A percentile compares a stretch with the other conserved stretches of the same genome.
phyloP scores from a whole-genome alignment of 257 asterid genomes.

The Capsicum rhomboideum region DNA sequence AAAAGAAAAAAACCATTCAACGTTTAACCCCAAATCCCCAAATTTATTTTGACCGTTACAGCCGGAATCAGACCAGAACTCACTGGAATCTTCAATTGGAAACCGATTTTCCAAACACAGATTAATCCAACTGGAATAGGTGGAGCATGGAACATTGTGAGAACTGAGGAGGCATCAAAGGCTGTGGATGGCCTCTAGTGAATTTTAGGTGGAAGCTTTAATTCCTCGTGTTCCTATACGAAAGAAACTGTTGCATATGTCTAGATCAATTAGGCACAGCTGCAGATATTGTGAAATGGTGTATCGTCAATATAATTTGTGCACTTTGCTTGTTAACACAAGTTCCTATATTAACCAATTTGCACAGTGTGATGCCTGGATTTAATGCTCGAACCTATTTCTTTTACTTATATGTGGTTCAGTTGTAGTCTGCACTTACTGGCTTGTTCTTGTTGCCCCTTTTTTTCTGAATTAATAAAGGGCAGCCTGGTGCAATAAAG shows the following conservation, averaged over 20 bases:
- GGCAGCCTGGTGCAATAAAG: too few relatives aligned
- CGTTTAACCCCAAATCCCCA: background rate
- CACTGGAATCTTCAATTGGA: background rate
- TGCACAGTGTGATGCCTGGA: background rate
- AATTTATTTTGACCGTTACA: too few relatives aligned
- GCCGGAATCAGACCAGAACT: background rate
- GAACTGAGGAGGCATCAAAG: too few relatives aligned
- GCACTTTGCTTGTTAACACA: background rate
- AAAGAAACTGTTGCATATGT: background rate
- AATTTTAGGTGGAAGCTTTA: background rate
- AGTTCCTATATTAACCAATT: background rate
- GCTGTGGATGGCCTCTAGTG: background rate
- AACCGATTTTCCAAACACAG: too few relatives aligned
- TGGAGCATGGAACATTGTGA: too few relatives aligned
- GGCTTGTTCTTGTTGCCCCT: background rate
- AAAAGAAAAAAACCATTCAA: background rate
- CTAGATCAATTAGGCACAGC: background rate
- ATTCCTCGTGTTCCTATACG: background rate
- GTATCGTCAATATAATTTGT: background rate
- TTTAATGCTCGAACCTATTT: background rate
- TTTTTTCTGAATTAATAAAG: too few relatives aligned
- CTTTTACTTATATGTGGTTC: background rate
- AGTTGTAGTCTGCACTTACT: background rate
- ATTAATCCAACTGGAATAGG: too few relatives aligned
- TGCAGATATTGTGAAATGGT: background rate